Evolutionary conservation across 192 early-diverging fungal genomes (phyloP).

Genomic region (Gryganskiella cystojenkinii): DNA sequence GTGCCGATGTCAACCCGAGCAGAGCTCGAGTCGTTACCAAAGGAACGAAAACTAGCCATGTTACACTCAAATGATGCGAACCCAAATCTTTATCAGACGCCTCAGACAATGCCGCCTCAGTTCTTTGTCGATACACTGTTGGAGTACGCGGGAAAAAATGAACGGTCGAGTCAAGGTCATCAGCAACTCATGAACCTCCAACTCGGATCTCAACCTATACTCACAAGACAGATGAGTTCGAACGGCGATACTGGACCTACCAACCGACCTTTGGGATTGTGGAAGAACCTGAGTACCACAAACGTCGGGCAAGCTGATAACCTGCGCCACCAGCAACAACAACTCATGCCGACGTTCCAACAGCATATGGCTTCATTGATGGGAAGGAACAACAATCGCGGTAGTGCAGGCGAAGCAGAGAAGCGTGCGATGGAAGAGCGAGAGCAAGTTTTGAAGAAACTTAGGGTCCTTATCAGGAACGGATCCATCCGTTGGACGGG

Average conservation of each 20-base stretch:
- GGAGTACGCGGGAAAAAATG: constrained; percentile 30
- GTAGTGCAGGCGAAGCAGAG: background rate
- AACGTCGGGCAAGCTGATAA: background rate
- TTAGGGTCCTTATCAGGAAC: constrained; percentile 42
- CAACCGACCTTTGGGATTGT: constrained; percentile 18
- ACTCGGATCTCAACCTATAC: too few relatives aligned
- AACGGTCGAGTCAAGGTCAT: constrained; percentile 22
- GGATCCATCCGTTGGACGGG: constrained; percentile 51
- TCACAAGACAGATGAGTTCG: too few relatives aligned
- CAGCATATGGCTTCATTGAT: constrained; percentile 29
- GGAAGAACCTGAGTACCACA: constrained; percentile 27
- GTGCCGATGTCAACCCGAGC: constrained; percentile 5
- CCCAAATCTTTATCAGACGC: constrained; percentile 15
- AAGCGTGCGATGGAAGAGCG: constrained; percentile 24
- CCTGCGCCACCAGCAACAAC: background rate
- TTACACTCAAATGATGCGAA: constrained; percentile 37
- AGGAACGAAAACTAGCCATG: constrained; percentile 36
- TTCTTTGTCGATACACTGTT: constrained; percentile 35
- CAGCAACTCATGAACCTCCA: background rate
- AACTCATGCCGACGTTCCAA: constrained; percentile 19
- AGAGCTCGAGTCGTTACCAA: constrained; percentile 30
- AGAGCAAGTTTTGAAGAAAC: constrained; percentile 44
- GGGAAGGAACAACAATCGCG: constrained; percentile 17
- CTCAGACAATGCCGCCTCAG: constrained; percentile 39
- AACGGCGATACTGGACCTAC: background rate